phyloP scores from a whole-genome alignment of 441 rosid genomes.

The Croton setiger region DNA sequence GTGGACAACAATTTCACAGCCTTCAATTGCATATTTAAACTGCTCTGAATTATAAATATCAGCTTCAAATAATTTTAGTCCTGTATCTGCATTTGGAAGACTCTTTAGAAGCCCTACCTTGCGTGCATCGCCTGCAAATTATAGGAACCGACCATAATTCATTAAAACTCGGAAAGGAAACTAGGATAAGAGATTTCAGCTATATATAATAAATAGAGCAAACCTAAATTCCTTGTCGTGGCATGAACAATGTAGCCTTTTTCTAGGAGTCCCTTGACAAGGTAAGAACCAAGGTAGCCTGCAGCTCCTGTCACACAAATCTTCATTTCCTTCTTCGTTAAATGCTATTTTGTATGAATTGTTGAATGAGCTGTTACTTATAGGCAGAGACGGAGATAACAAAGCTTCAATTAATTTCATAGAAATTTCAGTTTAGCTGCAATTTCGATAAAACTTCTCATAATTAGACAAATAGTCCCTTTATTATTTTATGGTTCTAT shows the following conservation, averaged over 20 bases:
- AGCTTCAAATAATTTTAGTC: background rate
- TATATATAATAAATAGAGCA: background rate
- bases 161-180: background rate
- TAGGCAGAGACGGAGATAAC: no score
- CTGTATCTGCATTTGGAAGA: conserved; percentile 2
- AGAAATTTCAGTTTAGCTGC: no score
- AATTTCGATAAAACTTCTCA: no score
- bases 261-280: background rate
- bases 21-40: background rate
- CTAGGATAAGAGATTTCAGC: background rate
- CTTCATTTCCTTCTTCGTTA: background rate
- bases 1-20: conserved; percentile 3
- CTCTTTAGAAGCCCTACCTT: conserved; percentile 1
- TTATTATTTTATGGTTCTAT: no score
- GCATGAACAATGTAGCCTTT: background rate
- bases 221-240: conserved; percentile 3
- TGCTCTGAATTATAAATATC: background rate
- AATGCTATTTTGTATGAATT: background rate
- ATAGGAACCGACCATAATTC: background rate
- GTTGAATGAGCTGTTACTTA: no score
- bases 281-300: background rate
- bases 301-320: background rate
- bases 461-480: no score
- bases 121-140: background rate
- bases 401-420: no score